Conservation (phyloP, 2,329 filamentous ascomycete species). For the Penicillium sp. region DNA sequence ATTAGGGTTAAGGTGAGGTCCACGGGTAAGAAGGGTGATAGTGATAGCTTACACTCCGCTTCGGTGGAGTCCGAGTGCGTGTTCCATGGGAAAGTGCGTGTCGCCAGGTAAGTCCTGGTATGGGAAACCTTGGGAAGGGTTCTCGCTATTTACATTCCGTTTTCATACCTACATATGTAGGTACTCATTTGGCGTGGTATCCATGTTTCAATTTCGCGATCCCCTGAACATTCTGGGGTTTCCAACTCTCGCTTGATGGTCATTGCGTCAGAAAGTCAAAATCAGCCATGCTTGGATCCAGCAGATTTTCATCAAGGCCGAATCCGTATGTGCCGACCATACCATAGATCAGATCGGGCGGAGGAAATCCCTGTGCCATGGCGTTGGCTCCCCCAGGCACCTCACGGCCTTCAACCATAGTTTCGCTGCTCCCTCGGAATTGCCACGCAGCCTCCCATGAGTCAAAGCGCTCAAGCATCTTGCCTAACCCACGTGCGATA, state of each 20-base stretch:
- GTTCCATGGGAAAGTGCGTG: constrained; percentile 15
- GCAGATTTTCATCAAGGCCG: constrained; percentile 42
- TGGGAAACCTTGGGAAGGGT: neutral
- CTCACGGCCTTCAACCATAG: constrained; percentile 23
- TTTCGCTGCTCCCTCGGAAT: constrained; percentile 14
- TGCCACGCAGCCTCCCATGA: constrained; percentile 41
- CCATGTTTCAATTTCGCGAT: neutral
- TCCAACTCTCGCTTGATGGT: neutral
- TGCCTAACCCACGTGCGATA: constrained; percentile 43
- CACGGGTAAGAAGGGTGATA: constrained; percentile 3
- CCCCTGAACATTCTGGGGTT: neutral
- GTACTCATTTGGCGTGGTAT: neutral
- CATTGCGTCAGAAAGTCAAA: constrained; percentile 42
- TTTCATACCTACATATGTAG: constrained; percentile 10
- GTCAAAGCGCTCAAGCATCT: constrained; percentile 45
- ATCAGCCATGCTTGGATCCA: constrained; percentile 44
- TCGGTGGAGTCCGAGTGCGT: constrained; percentile 15
- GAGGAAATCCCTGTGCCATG: constrained; percentile 43
- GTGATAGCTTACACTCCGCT: constrained; percentile 14
- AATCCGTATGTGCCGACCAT: constrained; percentile 48
- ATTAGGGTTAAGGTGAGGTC: constrained; percentile 6
- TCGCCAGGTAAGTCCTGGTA: neutral
- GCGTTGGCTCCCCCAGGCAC: constrained; percentile 44
- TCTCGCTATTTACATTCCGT: constrained; percentile 19
- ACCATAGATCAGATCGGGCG: constrained; percentile 43